Conservation (phyloP, 2,329 filamentous ascomycete species). For the Cryphonectria parasitica region DNA sequence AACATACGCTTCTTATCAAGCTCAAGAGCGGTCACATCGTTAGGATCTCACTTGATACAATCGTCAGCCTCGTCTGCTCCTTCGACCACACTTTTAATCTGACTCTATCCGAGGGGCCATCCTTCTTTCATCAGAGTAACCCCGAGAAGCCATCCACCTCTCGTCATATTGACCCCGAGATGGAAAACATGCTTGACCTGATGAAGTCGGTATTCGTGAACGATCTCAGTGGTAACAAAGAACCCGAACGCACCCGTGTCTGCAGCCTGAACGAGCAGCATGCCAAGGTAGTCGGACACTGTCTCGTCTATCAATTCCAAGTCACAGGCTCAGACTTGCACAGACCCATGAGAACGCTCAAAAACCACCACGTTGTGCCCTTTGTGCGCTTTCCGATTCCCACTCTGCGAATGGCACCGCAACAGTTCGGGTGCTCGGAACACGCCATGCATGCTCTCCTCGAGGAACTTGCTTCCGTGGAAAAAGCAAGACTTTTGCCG, state of each 20-base stretch:
- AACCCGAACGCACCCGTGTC: constrained; percentile 36
- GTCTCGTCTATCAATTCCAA: constrained; percentile 49
- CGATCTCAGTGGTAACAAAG: constrained; percentile 22
- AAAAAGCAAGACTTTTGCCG: constrained; percentile 42
- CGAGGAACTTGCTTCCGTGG: constrained; percentile 35
- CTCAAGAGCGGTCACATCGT: constrained; percentile 40
- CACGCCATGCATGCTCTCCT: constrained; percentile 41
- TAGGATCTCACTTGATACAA: constrained; percentile 54
- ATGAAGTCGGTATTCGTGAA: neutral
- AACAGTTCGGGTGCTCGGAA: constrained; percentile 23
- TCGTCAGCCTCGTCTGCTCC: constrained; percentile 50
- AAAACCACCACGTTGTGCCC: constrained; percentile 34
- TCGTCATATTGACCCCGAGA: constrained; percentile 6
- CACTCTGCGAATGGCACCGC: neutral
- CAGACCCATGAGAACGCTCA: constrained; percentile 36
- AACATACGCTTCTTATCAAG: constrained; percentile 46
- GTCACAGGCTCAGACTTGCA: constrained; percentile 37
- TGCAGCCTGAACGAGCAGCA: constrained; percentile 38
- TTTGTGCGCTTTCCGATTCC: constrained; percentile 33
- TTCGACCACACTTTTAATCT: constrained; percentile 48
- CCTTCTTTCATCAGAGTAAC: constrained; percentile 47
- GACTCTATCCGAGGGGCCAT: constrained; percentile 52
- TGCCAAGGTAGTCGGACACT: constrained; percentile 42
- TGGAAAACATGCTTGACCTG: neutral
- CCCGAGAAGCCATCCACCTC: constrained; percentile 52